Base-by-base conservation (phyloP, 139 green algal species). In the Gonium pectorale region DNA sequence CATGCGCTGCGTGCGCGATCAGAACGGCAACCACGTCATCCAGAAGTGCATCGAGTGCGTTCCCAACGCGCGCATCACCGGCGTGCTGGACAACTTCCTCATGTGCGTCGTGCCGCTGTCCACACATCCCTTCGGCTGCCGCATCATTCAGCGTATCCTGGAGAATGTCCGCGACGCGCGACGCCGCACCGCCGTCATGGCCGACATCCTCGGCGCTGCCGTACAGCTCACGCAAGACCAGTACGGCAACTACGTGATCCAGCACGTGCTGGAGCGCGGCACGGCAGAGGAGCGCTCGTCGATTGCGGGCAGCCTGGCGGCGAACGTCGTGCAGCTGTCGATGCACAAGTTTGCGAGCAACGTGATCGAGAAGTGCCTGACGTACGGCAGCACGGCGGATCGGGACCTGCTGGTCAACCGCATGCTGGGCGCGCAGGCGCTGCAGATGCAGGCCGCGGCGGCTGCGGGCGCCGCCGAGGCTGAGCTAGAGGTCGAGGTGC, bases 181-280 rank as follows among this genome's bases (percentile, higher is more conserved):
- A 19, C 83, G 87, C 69, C 86, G 88, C 67, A 44, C 60, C 52
- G 43, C 27, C 29, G 80, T 92, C 74, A 90, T 92, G 85, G 27
- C 51, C 35, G 88, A 92, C 49, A 88, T 90, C 37, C 75, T 86
- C 31, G 40, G 17, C 27, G 27, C 75, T n/a, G 75, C 75, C 17
- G 56, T 82, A 37, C 40, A 93, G 41, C 90, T 98, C 63, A 89
- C 89, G 8, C 90, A 97, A 77, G 94, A 98, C 90, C 91, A 96
- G 86, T 98, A 97, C 86, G 96, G 96, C 81, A 99, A 99, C 90
- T 99, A 99, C 79, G 96, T 99, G 33, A 93, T 99, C 64, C 96
- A 99, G 88, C 92, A 95, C 79, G 92, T 95, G 49, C 80, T 97
- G 69, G 85, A 94, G 80, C 90, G 92, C 51, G 92, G 93, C 75